phyloP scores from a whole-genome alignment of 192 early-diverging fungal species.

The Backusella macrospora region DNA sequence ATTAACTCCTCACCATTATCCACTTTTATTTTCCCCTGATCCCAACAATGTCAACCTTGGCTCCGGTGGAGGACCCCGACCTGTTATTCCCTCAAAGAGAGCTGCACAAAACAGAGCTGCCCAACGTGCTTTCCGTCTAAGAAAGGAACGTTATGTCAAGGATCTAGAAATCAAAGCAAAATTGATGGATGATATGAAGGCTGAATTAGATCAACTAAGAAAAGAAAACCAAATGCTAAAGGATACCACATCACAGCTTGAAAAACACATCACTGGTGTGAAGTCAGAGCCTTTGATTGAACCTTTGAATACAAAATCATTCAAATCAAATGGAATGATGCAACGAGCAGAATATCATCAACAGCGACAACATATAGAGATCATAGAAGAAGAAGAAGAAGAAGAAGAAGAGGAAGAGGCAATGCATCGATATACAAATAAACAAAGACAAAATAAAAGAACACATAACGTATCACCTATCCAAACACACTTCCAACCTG shows the following conservation, averaged over 20 bases:
- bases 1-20: not conserved
- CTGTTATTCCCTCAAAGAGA: conserved; percentile 63
- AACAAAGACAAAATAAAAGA: not conserved
- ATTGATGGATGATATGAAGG: conserved; percentile 48
- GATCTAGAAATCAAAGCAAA: conserved; percentile 76
- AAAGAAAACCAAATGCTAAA: conserved; percentile 35
- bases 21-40: conserved; percentile 14
- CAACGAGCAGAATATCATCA: not conserved
- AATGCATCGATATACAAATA: not conserved
- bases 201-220: conserved; percentile 31
- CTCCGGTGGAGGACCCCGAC: not conserved
- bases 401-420: not conserved
- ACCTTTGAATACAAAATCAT: not conserved
- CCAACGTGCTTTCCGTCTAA: conserved; percentile 88
- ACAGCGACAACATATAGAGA: not conserved
- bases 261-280: conserved; percentile 5
- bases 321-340: not conserved
- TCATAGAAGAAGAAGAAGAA: not conserved
- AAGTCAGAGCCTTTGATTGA: not conserved
- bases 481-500: conserved; percentile 12
- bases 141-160: conserved; percentile 79
- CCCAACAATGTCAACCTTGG: not conserved
- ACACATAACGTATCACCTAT: conserved; percentile 7
- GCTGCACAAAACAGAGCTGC: conserved; percentile 91
- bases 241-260: not conserved